Base-by-base conservation (phyloP, 1,139 yeast species). In the Ogataea hybrid region DNA sequence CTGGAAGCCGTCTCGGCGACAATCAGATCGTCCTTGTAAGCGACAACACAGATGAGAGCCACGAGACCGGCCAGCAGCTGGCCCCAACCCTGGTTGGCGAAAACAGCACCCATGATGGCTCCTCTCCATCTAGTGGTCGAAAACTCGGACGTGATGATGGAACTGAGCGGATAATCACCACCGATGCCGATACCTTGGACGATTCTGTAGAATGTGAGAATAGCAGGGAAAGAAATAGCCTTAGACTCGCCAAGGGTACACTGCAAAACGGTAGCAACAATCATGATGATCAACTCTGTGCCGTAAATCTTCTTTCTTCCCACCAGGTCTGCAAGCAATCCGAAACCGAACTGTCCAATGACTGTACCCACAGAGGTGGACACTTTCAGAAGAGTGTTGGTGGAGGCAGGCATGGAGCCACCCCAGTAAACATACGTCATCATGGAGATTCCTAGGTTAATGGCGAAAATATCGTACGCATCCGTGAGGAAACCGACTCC, bases 131-230 rank as follows among this genome's bases (percentile, higher is more conserved):
- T 86, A 56, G 95, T 86, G 46, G 95, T 84, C 28, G 95, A 77
- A 59, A 86, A 86, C 70, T 86, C 96, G 40, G 95, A 82, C 9
- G 95, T 83, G 56, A 86, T 86, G 65, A 86, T 84, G 32, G 97
- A 92, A 32, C 97, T 89, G 68, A 92, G 79, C 57, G 98, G 98
- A 69, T 92, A 92, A 70, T 92, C 98, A 76, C 97, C 98, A 72
- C 98, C 98, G 59, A 92, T 94, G 81, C 98, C 98, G 58, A 92
- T 81, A 72, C 96, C 96, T 87, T 82, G 82, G 49, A 85, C 61
- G 52, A 86, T 80, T 77, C 95, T 82, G 67, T 79, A 80, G 55
- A 83, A 79, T 11, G 81, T 68, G 51, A 86, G 72, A 42, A 84
- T 72, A 40, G 90, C 95, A 38, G 78, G 79, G 58, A 86, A 84